Evolutionary conservation across 495 filamentous ascomycete genomes (phyloP), one percentile per base, ranked within the genome.

Genomic region (Tuber calosporum): DNA sequence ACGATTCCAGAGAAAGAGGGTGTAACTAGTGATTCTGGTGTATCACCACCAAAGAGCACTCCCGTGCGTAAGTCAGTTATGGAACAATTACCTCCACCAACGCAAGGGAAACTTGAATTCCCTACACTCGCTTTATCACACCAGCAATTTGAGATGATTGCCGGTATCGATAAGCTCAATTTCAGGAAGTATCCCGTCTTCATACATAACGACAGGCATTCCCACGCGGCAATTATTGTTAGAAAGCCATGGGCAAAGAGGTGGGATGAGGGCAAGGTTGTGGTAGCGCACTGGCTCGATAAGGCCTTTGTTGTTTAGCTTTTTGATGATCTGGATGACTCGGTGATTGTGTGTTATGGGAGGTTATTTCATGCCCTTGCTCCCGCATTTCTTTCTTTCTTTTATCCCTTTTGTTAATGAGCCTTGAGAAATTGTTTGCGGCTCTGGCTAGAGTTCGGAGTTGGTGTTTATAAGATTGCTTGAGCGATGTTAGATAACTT

Each of bases 211-310:
- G 86, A 87, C 62, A 81, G 85, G 41, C 93, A 97, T 79, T 91
- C 86, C 67, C 95, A 99, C 82, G 95, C 94, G 0, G 94, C 94
- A 1, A 96, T 99, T 70, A 91, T 99, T 79, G 88, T 94, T 40
- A 86, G 95, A 70, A 86, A 67, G 30, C 72, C 74, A 2, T 81
- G 74, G 84, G 88, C 26, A 88, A 87, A 81, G 72, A 84, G 80
- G 11, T 95, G 91, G 76, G 83, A 85, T 6, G 94, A 97, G 83
- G 95, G 94, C 4, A 87, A 86, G 79, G 82, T 91, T 39, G 93
- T 97, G 41, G 83, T 94, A 67, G 85, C 85, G 76, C 94, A 99
- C 83, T 99, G 92, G 92, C 82, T 92, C 6, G 86, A 89, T 41
- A 86, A 89, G 67, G 89, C 88, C 74, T 97, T 99, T 83, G 83